Evolutionary conservation across 1,284 basidiomycete genomes (phyloP).

Genomic region (Rhodotorula sp.): DNA sequence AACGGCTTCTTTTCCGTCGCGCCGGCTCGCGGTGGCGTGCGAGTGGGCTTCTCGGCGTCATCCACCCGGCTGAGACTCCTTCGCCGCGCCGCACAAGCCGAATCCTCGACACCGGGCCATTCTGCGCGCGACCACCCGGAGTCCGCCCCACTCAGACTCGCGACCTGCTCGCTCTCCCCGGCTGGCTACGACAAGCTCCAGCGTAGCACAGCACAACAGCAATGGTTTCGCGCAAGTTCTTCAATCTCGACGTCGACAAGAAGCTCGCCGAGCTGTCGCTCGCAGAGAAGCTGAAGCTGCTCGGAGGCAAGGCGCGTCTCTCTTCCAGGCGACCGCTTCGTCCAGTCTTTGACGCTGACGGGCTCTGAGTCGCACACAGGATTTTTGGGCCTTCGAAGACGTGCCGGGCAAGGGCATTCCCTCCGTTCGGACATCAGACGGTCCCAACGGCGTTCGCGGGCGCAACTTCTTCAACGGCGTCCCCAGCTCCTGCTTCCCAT

Average conservation of each 20-base stretch:
- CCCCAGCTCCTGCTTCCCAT: slow-evolving; percentile 21
- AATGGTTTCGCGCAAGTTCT: neutral
- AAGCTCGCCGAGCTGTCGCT: slow-evolving; percentile 14
- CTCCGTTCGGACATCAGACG: slow-evolving; percentile 14
- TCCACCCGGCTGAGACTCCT: too few species aligned
- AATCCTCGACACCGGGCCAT: too few species aligned
- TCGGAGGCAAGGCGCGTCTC: slow-evolving; percentile 26
- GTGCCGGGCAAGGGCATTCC: slow-evolving; percentile 9
- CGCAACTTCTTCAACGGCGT: slow-evolving; percentile 27
- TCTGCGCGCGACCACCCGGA: too few species aligned
- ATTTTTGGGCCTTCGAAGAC: slow-evolving; percentile 30
- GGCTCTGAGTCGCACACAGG: neutral
- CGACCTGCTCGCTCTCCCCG: too few species aligned
- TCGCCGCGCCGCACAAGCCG: too few species aligned
- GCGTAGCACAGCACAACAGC: too few species aligned
- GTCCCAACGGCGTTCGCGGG: slow-evolving; percentile 28
- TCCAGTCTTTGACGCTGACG: neutral
- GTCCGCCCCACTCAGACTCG: too few species aligned
- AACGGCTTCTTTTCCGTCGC: too few species aligned
- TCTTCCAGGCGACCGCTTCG: too few species aligned
- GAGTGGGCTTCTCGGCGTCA: too few species aligned
- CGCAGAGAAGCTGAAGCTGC: slow-evolving; percentile 19
- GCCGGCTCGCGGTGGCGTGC: too few species aligned
- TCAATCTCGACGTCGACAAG: slow-evolving; percentile 19
- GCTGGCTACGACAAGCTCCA: too few species aligned